phyloP scores from a whole-genome alignment of 352 stramenopile genomes.

The Phytopythium litorale region DNA sequence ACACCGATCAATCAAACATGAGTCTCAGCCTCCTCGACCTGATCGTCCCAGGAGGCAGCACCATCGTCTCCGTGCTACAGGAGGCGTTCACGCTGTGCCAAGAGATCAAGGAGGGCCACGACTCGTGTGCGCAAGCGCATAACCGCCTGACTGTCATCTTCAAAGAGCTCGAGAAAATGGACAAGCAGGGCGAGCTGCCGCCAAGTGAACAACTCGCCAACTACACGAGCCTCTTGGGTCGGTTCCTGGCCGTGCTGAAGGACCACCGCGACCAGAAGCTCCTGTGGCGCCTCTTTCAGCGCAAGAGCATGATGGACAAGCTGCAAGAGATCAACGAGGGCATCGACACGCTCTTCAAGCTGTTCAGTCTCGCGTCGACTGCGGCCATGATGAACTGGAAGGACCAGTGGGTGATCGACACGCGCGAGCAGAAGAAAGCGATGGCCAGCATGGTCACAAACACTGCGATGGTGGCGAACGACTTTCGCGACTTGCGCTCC shows the following conservation, averaged over 20 bases:
- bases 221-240: conserved; percentile 10
- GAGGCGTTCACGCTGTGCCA: conserved; percentile 9
- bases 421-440: not conserved
- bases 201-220: conserved; percentile 12
- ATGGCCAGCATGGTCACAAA: conserved; percentile 12
- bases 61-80: not conserved
- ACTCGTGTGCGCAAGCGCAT: conserved; percentile 17
- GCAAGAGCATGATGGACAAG: conserved; percentile 23
- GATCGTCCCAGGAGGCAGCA: not conserved
- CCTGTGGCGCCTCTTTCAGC: conserved; percentile 15
- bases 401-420: conserved; percentile 12
- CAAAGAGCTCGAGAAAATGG: conserved; percentile 17
- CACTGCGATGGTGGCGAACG: conserved; percentile 16
- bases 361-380: conserved; percentile 24
- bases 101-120: conserved; percentile 18
- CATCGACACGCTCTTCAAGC: conserved; percentile 30
- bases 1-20: too few relatives aligned
- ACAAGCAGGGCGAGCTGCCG: conserved; percentile 12
- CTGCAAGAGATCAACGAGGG: conserved; percentile 19
- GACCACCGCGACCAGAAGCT: conserved; percentile 20
- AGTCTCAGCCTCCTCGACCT: not conserved
- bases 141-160: conserved; percentile 19
- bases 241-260: conserved; percentile 13
- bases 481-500: conserved; percentile 2
- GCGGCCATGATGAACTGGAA: conserved; percentile 21